phyloP scores from a whole-genome alignment of 176 grass and related monocot genomes.

The Dendrocalamus sinicus region DNA sequence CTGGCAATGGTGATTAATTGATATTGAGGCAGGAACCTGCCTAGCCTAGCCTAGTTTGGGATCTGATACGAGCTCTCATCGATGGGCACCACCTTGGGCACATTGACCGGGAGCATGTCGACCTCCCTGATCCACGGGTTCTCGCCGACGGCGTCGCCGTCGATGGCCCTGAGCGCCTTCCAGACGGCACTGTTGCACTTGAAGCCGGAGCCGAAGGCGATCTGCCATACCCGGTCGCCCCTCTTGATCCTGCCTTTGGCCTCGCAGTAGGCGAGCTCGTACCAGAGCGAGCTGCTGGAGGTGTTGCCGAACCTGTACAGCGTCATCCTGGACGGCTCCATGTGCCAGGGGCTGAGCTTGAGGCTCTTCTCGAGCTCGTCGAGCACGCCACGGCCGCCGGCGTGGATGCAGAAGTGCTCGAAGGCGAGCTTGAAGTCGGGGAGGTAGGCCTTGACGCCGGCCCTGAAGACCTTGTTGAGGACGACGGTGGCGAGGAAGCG shows the following conservation, averaged over 20 bases:
- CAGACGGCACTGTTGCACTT: slow-evolving; percentile 90
- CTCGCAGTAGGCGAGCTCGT: slow-evolving; percentile 90
- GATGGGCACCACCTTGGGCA: slow-evolving; percentile 69
- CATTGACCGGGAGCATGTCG: slow-evolving; percentile 55
- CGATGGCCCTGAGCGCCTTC: slow-evolving; percentile 61
- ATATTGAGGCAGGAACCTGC: no score
- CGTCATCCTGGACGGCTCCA: slow-evolving; percentile 93
- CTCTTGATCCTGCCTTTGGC: slow-evolving; percentile 64
- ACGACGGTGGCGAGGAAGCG: slow-evolving; percentile 75
- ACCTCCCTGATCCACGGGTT: slow-evolving; percentile 79
- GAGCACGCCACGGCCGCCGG: slow-evolving; percentile 76
- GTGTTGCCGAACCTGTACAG: slow-evolving; percentile 95
- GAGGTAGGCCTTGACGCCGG: slow-evolving; percentile 59
- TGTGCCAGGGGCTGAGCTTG: slow-evolving; percentile 73
- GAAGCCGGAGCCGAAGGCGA: slow-evolving; percentile 81
- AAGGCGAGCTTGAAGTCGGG: slow-evolving; percentile 88
- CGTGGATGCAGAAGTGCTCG: slow-evolving; percentile 99
- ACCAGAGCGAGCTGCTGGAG: slow-evolving; percentile 94
- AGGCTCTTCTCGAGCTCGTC: slow-evolving; percentile 89
- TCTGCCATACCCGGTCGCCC: slow-evolving; percentile 78
- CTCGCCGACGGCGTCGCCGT: slow-evolving; percentile 24
- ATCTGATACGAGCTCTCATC: slow-evolving; percentile 51
- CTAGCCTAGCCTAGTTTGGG: slow-evolving; percentile 27
- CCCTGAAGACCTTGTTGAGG: slow-evolving; percentile 68
- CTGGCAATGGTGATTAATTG: neutral